These are phyloP conservation scores for Rhododendron henanense DNA, from an alignment of 148 eudicot species.

Conservation along the genomic window DNA sequence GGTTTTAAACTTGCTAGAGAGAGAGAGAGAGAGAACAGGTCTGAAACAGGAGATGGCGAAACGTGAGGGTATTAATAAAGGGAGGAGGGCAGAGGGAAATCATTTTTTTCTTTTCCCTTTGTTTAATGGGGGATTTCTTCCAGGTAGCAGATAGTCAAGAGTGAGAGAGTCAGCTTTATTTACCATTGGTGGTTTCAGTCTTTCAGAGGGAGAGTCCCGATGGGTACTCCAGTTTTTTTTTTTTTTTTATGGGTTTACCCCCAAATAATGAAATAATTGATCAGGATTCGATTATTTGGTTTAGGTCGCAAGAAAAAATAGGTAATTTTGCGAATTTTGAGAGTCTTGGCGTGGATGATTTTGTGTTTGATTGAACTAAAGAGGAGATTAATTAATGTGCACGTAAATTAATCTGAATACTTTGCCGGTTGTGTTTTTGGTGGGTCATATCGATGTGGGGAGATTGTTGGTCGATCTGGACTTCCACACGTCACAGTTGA, in stretches of 20 bases:
- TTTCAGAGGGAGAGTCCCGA: too few relatives aligned
- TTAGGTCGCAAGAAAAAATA: too few relatives aligned
- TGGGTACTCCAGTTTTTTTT: too few relatives aligned
- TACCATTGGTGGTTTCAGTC: not conserved
- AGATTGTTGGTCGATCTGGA: not conserved
- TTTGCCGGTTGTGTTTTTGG: too few relatives aligned
- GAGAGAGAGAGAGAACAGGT: not conserved
- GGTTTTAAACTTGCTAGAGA: not conserved
- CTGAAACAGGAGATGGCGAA: not conserved
- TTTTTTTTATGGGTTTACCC: too few relatives aligned
- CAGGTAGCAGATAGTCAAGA: not conserved
- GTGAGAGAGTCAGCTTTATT: not conserved
- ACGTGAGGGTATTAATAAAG: conserved; percentile 4
- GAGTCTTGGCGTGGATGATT: too few relatives aligned
- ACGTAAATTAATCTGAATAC: too few relatives aligned
- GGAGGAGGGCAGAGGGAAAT: not conserved
- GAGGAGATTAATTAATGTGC: fast-evolving
- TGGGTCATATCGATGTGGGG: not conserved
- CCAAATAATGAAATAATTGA: too few relatives aligned
- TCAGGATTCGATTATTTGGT: too few relatives aligned
- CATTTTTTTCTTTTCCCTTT: not conserved
- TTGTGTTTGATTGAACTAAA: too few relatives aligned
- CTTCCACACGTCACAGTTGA: not conserved
- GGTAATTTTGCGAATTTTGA: too few relatives aligned
- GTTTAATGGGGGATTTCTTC: not conserved